Conservation (phyloP, 2,329 filamentous ascomycete genomes). For the Arthroderma uncinatum region DNA sequence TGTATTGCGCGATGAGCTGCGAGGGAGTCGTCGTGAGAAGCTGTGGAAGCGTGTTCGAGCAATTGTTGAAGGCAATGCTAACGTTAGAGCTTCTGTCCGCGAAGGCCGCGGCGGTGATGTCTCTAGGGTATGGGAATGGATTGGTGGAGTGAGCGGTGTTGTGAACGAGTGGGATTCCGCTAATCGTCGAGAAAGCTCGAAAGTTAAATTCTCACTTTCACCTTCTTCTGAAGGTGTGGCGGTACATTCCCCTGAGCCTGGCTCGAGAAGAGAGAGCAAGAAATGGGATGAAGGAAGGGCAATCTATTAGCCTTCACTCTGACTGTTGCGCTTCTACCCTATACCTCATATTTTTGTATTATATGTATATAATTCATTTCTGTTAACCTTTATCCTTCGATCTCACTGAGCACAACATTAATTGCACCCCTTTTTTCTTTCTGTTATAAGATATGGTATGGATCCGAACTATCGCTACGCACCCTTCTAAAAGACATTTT, state of each 20-base stretch:
- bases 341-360: neutral
- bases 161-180: slow-evolving; percentile 22
- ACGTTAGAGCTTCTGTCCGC: slow-evolving; percentile 68
- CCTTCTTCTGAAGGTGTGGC: slow-evolving; percentile 15
- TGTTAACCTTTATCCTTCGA: neutral
- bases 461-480: too few species aligned
- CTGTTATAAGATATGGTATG: neutral
- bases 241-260: slow-evolving; percentile 18
- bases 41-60: slow-evolving; percentile 74
- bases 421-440: neutral
- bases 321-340: too few species aligned
- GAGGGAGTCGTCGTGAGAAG: slow-evolving; percentile 60
- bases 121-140: slow-evolving; percentile 57
- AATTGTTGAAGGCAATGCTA: slow-evolving; percentile 88
- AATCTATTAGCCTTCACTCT: slow-evolving; percentile 30
- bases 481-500: neutral
- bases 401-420: neutral
- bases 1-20: slow-evolving; percentile 71
- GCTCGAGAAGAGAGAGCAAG: slow-evolving; percentile 25
- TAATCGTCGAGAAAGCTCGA: slow-evolving; percentile 21
- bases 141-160: slow-evolving; percentile 47
- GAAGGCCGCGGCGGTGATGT: slow-evolving; percentile 47
- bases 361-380: neutral
- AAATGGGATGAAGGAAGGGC: slow-evolving; percentile 40
- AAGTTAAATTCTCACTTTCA: slow-evolving; percentile 22